These are phyloP conservation scores for Aspergillus campestris DNA, from an alignment of 495 filamentous ascomycete genomes.

Conservation along the genomic window DNA sequence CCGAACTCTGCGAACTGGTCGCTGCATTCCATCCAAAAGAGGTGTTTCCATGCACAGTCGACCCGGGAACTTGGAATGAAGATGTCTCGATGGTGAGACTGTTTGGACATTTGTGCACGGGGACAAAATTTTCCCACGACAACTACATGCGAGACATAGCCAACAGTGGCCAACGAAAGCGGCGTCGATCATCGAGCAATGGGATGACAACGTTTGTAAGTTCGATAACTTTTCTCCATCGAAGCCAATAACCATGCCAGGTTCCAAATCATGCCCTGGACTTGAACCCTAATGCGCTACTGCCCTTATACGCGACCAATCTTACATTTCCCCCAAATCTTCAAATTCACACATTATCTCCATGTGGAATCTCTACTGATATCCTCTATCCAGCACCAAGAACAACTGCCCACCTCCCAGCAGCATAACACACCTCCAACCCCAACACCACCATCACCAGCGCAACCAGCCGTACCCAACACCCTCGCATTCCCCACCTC, in stretches of 20 bases:
- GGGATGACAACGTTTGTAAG: constrained; percentile 9
- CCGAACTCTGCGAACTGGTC: constrained; percentile 67
- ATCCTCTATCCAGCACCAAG: background rate
- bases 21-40: constrained; percentile 62
- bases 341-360: too few species aligned
- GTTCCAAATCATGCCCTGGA: too few species aligned
- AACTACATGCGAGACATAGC: constrained; percentile 43
- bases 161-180: constrained; percentile 9
- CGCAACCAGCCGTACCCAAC: constrained; percentile 2
- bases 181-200: constrained; percentile 17
- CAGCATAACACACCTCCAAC: background rate
- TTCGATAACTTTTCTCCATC: background rate
- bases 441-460: background rate
- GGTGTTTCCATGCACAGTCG: constrained; percentile 76
- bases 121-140: constrained; percentile 57
- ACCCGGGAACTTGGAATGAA: constrained; percentile 52
- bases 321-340: too few species aligned
- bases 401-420: background rate
- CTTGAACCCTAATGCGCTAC: too few species aligned
- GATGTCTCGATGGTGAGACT: constrained; percentile 53
- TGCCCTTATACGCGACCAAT: too few species aligned
- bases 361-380: too few species aligned
- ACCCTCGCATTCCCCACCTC: background rate
- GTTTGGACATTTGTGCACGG: constrained; percentile 65
- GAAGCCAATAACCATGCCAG: too few species aligned